phyloP scores from a whole-genome alignment of 1,139 yeast species.

The Pichia terricola region DNA sequence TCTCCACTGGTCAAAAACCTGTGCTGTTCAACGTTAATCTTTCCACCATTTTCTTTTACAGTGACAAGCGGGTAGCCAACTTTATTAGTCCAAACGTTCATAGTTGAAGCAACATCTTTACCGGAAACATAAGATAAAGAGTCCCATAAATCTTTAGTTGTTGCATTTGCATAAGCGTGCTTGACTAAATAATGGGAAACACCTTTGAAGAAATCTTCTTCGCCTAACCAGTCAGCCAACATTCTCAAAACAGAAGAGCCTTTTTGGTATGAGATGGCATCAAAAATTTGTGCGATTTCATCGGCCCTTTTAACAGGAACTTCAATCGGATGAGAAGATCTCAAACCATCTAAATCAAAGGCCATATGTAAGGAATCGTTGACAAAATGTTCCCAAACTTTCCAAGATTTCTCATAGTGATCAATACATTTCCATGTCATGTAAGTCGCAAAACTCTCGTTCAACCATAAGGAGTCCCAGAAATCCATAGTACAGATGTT shows the following conservation, averaged over 20 bases:
- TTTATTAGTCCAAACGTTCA: slow-evolving; percentile 46
- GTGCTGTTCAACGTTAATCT: slow-evolving; percentile 36
- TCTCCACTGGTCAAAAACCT: slow-evolving; percentile 54
- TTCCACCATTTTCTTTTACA: slow-evolving; percentile 27
- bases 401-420: slow-evolving; percentile 48
- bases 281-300: slow-evolving; percentile 27
- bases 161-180: slow-evolving; percentile 43
- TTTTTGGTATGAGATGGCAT: slow-evolving; percentile 30
- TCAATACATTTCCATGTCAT: slow-evolving; percentile 46
- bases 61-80: slow-evolving; percentile 47
- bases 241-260: slow-evolving; percentile 48
- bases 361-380: slow-evolving; percentile 46
- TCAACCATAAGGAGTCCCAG: slow-evolving; percentile 59
- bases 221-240: slow-evolving; percentile 47
- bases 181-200: slow-evolving; percentile 43
- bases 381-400: slow-evolving; percentile 47
- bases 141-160: slow-evolving; percentile 43
- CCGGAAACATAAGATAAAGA: slow-evolving; percentile 40
- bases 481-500: slow-evolving; percentile 55
- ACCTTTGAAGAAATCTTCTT: slow-evolving; percentile 42
- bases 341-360: slow-evolving; percentile 43
- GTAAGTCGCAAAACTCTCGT: slow-evolving; percentile 58
- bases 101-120: slow-evolving; percentile 38
- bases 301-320: slow-evolving; percentile 48
- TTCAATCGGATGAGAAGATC: slow-evolving; percentile 53